phyloP scores from a whole-genome alignment of 2,329 filamentous ascomycete species.

The Blastomyces percursus region DNA sequence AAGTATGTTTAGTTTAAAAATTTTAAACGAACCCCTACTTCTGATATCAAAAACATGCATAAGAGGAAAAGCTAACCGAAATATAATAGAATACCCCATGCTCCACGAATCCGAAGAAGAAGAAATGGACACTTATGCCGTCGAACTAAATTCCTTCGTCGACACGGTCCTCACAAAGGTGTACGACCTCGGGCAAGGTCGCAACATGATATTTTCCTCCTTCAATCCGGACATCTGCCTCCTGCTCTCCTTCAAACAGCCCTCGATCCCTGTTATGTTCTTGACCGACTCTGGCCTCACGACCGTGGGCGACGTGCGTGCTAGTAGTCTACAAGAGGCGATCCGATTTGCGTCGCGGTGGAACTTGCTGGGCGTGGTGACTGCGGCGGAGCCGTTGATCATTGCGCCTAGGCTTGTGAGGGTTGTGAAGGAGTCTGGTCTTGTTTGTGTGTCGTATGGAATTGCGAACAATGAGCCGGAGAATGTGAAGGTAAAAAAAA shows the following conservation, averaged over 20 bases:
- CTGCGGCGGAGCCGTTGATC: conserved; percentile 76
- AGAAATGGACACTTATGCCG: conserved; percentile 86
- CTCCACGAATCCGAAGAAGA: conserved; percentile 86
- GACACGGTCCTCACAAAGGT: conserved; percentile 85
- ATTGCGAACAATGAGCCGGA: conserved; percentile 73
- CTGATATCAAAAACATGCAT: background rate
- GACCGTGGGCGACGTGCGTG: conserved; percentile 75
- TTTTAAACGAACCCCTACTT: no score
- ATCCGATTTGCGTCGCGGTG: conserved; percentile 89
- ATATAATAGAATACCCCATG: conserved; percentile 70
- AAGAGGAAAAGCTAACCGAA: background rate
- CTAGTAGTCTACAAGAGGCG: conserved; percentile 85
- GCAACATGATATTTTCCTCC: conserved; percentile 94
- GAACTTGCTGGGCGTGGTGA: conserved; percentile 88
- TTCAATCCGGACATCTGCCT: conserved; percentile 98
- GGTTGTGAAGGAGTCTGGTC: conserved; percentile 85
- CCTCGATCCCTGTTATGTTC: conserved; percentile 90
- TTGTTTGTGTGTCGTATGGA: conserved; percentile 96
- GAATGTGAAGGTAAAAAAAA: conserved; percentile 61
- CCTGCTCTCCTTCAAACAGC: conserved; percentile 90
- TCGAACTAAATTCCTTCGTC: conserved; percentile 75
- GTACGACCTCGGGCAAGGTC: conserved; percentile 67
- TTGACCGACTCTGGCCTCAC: conserved; percentile 78
- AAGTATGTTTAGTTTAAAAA: conserved; percentile 40
- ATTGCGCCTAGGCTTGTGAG: conserved; percentile 78